These are phyloP conservation scores for Umbelopsis isabellina DNA, from an alignment of 192 early-diverging fungal species.

Conservation along the genomic window DNA sequence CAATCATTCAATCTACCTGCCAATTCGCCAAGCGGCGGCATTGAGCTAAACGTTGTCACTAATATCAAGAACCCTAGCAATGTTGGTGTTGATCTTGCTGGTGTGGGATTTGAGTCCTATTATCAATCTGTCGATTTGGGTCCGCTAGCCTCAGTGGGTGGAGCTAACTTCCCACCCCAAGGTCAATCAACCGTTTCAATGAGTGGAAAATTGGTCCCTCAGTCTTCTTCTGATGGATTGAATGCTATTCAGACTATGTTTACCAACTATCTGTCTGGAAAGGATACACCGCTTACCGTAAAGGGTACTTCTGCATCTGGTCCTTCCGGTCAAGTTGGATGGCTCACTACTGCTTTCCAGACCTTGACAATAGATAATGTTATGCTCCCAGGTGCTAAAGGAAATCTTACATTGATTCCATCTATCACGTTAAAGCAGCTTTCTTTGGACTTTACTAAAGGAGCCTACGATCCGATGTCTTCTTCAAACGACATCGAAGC, in stretches of 20 bases:
- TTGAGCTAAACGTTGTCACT: slow-evolving; percentile 64
- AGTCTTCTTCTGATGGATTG: slow-evolving; percentile 47
- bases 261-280: slow-evolving; percentile 1
- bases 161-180: slow-evolving; percentile 28
- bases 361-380: slow-evolving; percentile 40
- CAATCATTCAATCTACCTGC: slow-evolving; percentile 55
- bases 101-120: slow-evolving; percentile 48
- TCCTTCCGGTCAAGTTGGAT: slow-evolving; percentile 37
- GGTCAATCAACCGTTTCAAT: slow-evolving; percentile 45
- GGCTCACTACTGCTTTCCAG: slow-evolving; percentile 51
- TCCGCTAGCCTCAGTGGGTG: slow-evolving; percentile 52
- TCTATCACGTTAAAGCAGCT: slow-evolving; percentile 44
- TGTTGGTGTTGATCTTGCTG: slow-evolving; percentile 53
- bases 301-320: slow-evolving; percentile 23
- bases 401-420: slow-evolving; percentile 41
- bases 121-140: slow-evolving; percentile 48
- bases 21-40: slow-evolving; percentile 61
- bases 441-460: slow-evolving; percentile 52
- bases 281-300: background rate
- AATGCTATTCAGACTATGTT: slow-evolving; percentile 44
- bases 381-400: slow-evolving; percentile 36
- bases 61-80: slow-evolving; percentile 63
- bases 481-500: slow-evolving; percentile 46
- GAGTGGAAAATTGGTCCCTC: slow-evolving; percentile 56
- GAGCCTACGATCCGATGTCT: slow-evolving; percentile 47